Evolutionary conservation across 768 basidiomycete species (phyloP).

Genomic region (Psilocybe tampanensis): DNA sequence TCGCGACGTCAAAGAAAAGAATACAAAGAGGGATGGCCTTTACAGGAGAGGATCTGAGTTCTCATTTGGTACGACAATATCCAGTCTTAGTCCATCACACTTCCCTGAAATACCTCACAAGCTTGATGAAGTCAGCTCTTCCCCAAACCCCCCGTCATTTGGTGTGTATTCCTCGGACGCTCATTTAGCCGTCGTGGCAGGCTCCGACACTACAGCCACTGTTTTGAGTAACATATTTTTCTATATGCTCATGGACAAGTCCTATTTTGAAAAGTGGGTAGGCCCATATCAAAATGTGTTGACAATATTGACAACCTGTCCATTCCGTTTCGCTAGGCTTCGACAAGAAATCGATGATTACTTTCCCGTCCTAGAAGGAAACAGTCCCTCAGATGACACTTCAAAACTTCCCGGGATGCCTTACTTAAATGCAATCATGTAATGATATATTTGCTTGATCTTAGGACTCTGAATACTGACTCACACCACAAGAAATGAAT

Average conservation of each 20-base stretch:
- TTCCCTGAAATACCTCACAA: neutral
- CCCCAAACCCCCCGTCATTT: constrained; percentile 11
- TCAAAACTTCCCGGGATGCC: constrained; percentile 23
- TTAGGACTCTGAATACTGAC: constrained; percentile 12
- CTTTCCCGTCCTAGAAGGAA: constrained; percentile 12
- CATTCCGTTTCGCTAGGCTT: no score
- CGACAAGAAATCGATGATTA: constrained; percentile 28
- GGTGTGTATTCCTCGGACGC: constrained; percentile 22
- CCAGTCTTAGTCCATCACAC: neutral
- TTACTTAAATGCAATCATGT: constrained; percentile 37
- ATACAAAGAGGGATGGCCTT: neutral
- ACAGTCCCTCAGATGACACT: constrained; percentile 10
- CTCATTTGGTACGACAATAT: constrained; percentile 25
- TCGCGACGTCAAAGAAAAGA: constrained; percentile 24
- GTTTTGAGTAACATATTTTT: constrained; percentile 29
- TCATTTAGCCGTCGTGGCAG: constrained; percentile 31
- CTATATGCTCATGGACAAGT: constrained; percentile 26
- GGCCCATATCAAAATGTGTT: no score
- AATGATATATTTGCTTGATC: constrained; percentile 24
- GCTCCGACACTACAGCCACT: constrained; percentile 33
- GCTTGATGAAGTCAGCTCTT: constrained; percentile 18
- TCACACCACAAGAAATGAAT: constrained; percentile 26
- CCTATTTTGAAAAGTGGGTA: constrained; percentile 12
- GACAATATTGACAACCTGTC: no score
- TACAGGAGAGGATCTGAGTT: constrained; percentile 26